A percentile compares a stretch with the other conserved stretches of the same genome.
These are phyloP conservation scores for Exophiala sp. DNA, from an alignment of 2,329 filamentous ascomycete genomes.

Conservation along the genomic window DNA sequence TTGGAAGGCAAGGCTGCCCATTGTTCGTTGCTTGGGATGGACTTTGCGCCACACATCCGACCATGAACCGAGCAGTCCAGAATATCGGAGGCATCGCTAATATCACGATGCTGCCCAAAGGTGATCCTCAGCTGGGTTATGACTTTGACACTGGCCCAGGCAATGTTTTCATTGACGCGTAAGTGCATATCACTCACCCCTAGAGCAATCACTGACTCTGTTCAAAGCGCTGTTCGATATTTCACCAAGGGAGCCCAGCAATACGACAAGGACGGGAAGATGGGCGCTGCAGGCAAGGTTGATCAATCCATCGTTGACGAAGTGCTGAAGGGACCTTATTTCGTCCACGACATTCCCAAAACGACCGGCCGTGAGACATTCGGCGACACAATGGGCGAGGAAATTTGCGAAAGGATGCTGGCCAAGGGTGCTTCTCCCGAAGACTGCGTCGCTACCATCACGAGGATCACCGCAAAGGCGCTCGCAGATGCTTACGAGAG, in stretches of 20 bases:
- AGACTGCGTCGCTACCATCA: conserved; percentile 57
- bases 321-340: conserved; percentile 51
- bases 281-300: conserved; percentile 49
- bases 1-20: conserved; percentile 29
- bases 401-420: conserved; percentile 47
- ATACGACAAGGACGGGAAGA: conserved; percentile 51
- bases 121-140: conserved; percentile 39
- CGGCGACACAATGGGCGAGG: conserved; percentile 52
- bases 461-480: conserved; percentile 56
- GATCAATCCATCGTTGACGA: conserved; percentile 51
- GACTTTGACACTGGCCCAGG: conserved; percentile 57
- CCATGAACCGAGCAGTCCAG: conserved; percentile 27
- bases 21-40: conserved; percentile 28
- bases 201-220: not conserved
- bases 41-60: conserved; percentile 25
- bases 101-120: conserved; percentile 33
- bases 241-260: conserved; percentile 50
- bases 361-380: conserved; percentile 60
- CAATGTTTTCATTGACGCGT: conserved; percentile 54
- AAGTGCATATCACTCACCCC: not conserved
- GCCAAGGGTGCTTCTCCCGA: conserved; percentile 44
- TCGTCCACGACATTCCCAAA: conserved; percentile 50
- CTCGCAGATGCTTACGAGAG: conserved; percentile 50
- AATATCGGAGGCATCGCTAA: conserved; percentile 30
- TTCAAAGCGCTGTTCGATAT: conserved; percentile 44